These are phyloP conservation scores for Elongisporangium prolatum DNA, from an alignment of 352 stramenopile species.

Conservation along the genomic window DNA sequence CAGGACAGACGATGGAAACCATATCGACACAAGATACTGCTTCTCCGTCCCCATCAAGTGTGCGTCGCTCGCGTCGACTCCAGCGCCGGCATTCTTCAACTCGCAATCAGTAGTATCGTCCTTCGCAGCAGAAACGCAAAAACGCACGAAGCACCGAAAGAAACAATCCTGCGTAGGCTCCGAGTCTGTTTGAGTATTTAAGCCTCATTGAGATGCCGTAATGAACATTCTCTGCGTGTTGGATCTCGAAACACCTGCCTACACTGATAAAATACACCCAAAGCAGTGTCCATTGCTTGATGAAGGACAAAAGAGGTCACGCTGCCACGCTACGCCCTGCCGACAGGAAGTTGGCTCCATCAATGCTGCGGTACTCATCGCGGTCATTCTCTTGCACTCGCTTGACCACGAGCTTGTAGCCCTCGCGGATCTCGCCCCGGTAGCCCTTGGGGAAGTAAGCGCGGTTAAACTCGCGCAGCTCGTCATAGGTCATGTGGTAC, in stretches of 20 bases:
- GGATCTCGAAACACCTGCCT: background rate
- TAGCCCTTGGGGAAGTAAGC: conserved; percentile 86
- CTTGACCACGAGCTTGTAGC: conserved; percentile 83
- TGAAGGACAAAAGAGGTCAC: background rate
- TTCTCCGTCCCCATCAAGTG: background rate
- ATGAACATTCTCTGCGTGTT: background rate
- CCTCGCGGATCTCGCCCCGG: conserved; percentile 66
- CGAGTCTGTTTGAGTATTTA: background rate
- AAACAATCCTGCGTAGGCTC: background rate
- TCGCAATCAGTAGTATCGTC: background rate
- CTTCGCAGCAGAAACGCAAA: background rate
- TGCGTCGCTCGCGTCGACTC: background rate
- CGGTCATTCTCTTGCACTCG: conserved; percentile 19
- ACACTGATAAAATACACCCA: background rate
- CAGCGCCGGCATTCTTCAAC: background rate
- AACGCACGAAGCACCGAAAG: background rate
- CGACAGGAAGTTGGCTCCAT: conserved; percentile 9
- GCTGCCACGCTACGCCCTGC: conserved; percentile 1
- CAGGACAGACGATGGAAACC: background rate
- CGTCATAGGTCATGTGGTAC: conserved; percentile 82
- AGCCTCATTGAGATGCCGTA: background rate
- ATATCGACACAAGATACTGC: background rate
- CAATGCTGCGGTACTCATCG: conserved; percentile 24
- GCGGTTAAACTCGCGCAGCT: conserved; percentile 82
- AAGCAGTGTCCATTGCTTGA: background rate